Evolutionary conservation across 78 protist species (phyloP).

Genomic region (Speleostelium caveatum): DNA sequence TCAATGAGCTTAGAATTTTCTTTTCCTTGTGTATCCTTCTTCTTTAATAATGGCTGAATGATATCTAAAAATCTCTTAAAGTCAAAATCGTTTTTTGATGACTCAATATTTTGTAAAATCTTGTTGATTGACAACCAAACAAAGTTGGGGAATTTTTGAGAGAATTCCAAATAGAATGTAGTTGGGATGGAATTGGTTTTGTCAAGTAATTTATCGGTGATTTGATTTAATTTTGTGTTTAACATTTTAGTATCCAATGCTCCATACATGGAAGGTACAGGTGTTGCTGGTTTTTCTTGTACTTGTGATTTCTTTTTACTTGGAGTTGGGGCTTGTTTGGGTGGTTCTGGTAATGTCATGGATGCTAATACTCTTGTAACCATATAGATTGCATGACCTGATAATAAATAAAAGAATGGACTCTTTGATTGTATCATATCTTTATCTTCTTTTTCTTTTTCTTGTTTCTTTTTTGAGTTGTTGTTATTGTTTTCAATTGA

Average conservation of each 20-base stretch:
- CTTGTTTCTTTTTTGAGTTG: neutral
- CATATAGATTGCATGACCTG: constrained; percentile 58
- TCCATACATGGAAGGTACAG: constrained; percentile 2
- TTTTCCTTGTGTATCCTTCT: neutral
- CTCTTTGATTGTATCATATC: neutral
- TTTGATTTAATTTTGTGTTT: neutral
- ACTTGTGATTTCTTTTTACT: neutral
- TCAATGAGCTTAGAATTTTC: neutral
- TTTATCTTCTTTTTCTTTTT: neutral
- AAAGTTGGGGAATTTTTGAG: constrained; percentile 50
- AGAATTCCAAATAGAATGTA: constrained; percentile 39
- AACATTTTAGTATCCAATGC: constrained; percentile 8
- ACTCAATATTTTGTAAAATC: neutral
- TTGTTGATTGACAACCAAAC: constrained; percentile 18
- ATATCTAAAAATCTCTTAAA: constrained; percentile 41
- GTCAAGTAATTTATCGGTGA: constrained; percentile 14
- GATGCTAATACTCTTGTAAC: constrained; percentile 20
- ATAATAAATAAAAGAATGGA: constrained; percentile 38
- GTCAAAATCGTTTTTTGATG: neutral
- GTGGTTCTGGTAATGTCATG: neutral
- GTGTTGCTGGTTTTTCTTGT: too few species aligned
- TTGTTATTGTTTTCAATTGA: neutral
- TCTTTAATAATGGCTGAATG: neutral
- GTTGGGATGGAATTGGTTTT: constrained; percentile 15
- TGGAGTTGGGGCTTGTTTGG: neutral